Conservation (phyloP, 352 stramenopile species). For the Phytopythium sindhum region DNA sequence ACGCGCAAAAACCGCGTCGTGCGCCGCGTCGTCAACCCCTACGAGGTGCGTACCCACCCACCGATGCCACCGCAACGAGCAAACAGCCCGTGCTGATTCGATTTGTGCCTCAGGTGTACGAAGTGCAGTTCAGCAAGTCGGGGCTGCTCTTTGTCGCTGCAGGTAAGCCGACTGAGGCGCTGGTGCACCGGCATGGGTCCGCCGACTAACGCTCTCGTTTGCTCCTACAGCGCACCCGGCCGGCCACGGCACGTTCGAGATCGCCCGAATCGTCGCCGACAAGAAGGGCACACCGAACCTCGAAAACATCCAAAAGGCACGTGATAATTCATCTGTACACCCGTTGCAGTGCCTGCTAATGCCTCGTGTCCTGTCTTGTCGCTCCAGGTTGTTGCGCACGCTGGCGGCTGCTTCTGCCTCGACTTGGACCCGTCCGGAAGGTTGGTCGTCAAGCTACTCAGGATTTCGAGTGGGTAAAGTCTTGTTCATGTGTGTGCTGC, state of each 20-base stretch:
- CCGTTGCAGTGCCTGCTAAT: neutral
- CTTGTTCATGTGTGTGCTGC: neutral
- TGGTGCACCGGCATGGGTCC: neutral
- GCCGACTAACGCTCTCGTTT: neutral
- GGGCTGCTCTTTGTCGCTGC: conserved; percentile 79
- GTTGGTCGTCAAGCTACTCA: conserved; percentile 22
- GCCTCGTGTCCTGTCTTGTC: conserved; percentile 6
- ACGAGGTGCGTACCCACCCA: conserved; percentile 29
- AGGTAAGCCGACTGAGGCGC: conserved; percentile 10
- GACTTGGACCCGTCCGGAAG: conserved; percentile 76
- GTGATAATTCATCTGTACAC: neutral
- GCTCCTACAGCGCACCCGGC: conserved; percentile 46
- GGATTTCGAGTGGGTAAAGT: neutral
- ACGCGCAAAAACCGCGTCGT: conserved; percentile 78
- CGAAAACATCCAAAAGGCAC: conserved; percentile 79
- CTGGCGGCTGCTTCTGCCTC: conserved; percentile 78
- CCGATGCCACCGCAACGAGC: neutral
- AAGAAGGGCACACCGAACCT: conserved; percentile 81
- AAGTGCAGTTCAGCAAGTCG: conserved; percentile 80
- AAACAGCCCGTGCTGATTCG: neutral
- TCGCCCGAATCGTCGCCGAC: conserved; percentile 73
- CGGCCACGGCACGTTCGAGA: conserved; percentile 79
- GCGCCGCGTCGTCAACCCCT: conserved; percentile 76
- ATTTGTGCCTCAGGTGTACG: conserved; percentile 35
- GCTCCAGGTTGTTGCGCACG: conserved; percentile 58